A percentile compares a stretch with the other conserved stretches of the same genome.
Evolutionary conservation across 805 yeast species (phyloP).

Genomic region (Candida ascalaphidarum): DNA sequence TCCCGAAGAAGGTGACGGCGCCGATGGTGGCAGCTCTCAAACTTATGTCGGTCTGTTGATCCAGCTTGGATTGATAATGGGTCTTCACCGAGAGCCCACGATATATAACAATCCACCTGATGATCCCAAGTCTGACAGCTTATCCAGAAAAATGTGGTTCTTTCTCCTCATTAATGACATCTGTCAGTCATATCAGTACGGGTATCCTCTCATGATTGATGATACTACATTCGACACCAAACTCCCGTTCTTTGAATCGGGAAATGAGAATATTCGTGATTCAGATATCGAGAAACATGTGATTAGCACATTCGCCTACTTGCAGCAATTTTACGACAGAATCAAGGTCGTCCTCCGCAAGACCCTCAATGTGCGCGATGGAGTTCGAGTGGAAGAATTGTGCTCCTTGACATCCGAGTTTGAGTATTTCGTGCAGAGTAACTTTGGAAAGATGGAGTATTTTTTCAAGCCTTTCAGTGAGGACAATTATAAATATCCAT

Average conservation of each 20-base stretch:
- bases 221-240: constrained; percentile 20
- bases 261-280: constrained; percentile 24
- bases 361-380: constrained; percentile 3
- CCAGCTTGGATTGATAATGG: constrained; percentile 12
- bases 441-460: no score
- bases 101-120: neutral
- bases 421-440: no score
- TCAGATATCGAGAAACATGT: constrained; percentile 29
- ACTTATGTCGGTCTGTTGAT: constrained; percentile 32
- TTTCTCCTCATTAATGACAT: constrained; percentile 20
- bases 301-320: constrained; percentile 17
- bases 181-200: constrained; percentile 24
- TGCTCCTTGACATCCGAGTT: constrained; percentile 3
- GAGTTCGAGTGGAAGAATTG: constrained; percentile 5
- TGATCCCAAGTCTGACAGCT: constrained; percentile 2
- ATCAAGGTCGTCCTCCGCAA: constrained; percentile 6
- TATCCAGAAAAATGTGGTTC: constrained; percentile 9
- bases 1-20: constrained; percentile 54
- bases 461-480: no score
- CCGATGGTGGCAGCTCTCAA: constrained; percentile 52
- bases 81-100: constrained; percentile 13
- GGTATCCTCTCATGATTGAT: constrained; percentile 27
- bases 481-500: no score
- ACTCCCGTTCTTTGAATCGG: constrained; percentile 24
- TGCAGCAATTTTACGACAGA: constrained; percentile 18